Conservation (phyloP, 768 basidiomycete genomes). For the Phallus indusiatus region DNA sequence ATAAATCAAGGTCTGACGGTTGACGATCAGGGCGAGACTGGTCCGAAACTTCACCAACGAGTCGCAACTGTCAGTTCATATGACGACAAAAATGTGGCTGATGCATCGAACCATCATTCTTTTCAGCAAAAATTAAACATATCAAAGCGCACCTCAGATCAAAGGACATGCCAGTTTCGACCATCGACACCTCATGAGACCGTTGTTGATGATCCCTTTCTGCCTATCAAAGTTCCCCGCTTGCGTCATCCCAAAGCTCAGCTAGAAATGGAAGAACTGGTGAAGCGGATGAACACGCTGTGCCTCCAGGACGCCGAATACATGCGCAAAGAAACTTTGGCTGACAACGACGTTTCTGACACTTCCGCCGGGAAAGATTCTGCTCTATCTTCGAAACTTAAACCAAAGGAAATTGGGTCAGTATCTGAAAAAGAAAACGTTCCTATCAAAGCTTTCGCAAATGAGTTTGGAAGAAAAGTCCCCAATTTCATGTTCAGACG, state of each 20-base stretch:
- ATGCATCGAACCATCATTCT: background rate
- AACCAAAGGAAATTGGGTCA: background rate
- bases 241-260: constrained; percentile 32
- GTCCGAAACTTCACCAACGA: background rate
- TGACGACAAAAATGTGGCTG: background rate
- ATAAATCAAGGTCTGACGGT: too few relatives aligned
- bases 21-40: background rate
- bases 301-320: constrained; percentile 1
- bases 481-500: constrained; percentile 36
- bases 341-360: background rate
- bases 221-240: constrained; percentile 31
- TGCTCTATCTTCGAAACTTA: background rate
- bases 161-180: background rate
- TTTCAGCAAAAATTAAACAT: background rate
- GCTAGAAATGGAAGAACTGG: constrained; percentile 34
- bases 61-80: background rate
- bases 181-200: background rate
- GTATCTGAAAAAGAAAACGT: background rate
- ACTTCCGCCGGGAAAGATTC: background rate
- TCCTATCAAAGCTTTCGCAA: constrained; percentile 18
- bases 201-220: background rate
- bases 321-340: constrained; percentile 32
- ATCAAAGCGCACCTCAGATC: background rate
- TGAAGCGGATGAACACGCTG: constrained; percentile 37
- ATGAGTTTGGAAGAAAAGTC: constrained; percentile 22